Conservation (phyloP, 1,139 yeast genomes). For the Geotrichum restrictum region DNA sequence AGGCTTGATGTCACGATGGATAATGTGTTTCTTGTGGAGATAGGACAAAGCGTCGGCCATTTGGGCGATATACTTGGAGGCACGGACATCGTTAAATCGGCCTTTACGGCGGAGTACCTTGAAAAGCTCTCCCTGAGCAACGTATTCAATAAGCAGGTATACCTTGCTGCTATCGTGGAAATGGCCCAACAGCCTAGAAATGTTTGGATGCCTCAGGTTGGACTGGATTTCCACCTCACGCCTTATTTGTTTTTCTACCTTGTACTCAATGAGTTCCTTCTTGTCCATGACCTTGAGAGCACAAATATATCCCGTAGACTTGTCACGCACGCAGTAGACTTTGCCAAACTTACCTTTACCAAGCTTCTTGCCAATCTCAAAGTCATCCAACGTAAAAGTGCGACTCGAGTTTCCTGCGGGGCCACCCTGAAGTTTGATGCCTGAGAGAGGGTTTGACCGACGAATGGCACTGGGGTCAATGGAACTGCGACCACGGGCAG, state of each 20-base stretch:
- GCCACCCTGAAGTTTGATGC: slow-evolving; percentile 24
- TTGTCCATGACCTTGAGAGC: slow-evolving; percentile 92
- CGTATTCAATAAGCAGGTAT: slow-evolving; percentile 78
- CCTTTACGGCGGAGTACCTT: slow-evolving; percentile 60
- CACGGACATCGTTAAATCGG: slow-evolving; percentile 65
- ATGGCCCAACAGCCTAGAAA: slow-evolving; percentile 77
- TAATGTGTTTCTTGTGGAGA: slow-evolving; percentile 71
- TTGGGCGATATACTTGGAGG: slow-evolving; percentile 77
- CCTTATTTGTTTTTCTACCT: slow-evolving; percentile 81
- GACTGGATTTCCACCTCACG: slow-evolving; percentile 92
- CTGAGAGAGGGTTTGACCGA: slow-evolving; percentile 31
- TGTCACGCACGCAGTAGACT: slow-evolving; percentile 85
- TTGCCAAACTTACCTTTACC: slow-evolving; percentile 94
- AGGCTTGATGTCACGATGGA: slow-evolving; percentile 90
- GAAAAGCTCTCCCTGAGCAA: slow-evolving; percentile 83
- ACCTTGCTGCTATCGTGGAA: slow-evolving; percentile 78
- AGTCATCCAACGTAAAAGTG: slow-evolving; percentile 51
- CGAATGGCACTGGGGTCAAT: slow-evolving; percentile 29
- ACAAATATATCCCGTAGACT: slow-evolving; percentile 68
- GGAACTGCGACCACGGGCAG: slow-evolving; percentile 5
- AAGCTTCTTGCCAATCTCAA: slow-evolving; percentile 80
- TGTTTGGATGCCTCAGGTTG: slow-evolving; percentile 65
- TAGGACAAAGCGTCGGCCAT: slow-evolving; percentile 75
- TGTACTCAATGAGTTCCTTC: slow-evolving; percentile 65
- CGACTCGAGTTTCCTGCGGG: slow-evolving; percentile 22